Evolutionary conservation across 225 moss, liverwort and hornwort species (phyloP), one percentile per base, ranked within the genome.

Genomic region (Lunularia cruciata): DNA sequence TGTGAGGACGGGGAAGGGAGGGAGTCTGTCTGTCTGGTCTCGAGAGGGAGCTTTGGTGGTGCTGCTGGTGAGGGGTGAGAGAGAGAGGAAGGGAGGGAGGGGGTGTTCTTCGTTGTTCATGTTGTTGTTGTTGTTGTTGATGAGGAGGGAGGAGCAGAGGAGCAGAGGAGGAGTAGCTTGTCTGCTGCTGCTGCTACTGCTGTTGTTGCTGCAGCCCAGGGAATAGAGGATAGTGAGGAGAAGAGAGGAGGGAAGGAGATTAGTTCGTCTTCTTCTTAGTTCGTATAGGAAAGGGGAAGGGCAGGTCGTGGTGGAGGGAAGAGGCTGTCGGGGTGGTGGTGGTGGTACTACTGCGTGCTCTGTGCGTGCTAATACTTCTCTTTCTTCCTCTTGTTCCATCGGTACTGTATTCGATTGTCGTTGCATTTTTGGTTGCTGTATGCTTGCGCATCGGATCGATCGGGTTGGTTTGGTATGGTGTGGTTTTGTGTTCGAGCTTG

Each of bases 81-180:
- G 40, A 40, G 40, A 40, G 40, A 40, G 40, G 40, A 40, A 40
- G 49, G 49, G 6, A 49, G 8, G 49, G n/a, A 27, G 57, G 33
- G 8, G 18, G 18, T 18, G 11, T 57, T 61, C 3, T 19, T 51
- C n/a, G 49, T 19, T 51, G 49, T 19, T 51, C 9, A 4, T 20
- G 36, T 23, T 61, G 34, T 8, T 36, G 61, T 30, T 61, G 38
- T 11, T 38, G 61, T 61, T 40, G 61, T 39, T 61, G 60, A 37
- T 25, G 61, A 61, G 37, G 61, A 61, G 61, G 61, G 61, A 61
- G 38, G 61, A 40, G 38, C 38, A 40, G 9, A 23, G 40, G 61
- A 61, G 61, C 61, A 61, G 61, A 61, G 38, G 39, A 59, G 54
- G 54, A 54, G 54, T 54, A 28, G 54, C 54, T 33, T 57, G 57